A percentile compares a stretch with the other conserved stretches of the same genome.
phyloP scores from a whole-genome alignment of 2,329 filamentous ascomycete genomes.

The Beauveria caledonica region DNA sequence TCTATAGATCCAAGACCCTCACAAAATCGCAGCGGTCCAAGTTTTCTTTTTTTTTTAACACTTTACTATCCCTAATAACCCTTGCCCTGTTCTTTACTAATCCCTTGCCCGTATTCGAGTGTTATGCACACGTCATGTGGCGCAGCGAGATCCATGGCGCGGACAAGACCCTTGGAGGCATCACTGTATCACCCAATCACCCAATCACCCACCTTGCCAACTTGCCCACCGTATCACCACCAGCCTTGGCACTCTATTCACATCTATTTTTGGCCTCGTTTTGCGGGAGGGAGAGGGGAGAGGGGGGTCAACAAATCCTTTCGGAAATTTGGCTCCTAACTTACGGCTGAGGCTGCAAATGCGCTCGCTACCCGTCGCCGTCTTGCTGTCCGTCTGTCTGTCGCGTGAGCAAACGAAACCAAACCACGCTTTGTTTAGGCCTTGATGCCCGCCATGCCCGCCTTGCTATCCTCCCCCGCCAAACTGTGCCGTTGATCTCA shows the following conservation, averaged over 20 bases:
- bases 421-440: not conserved
- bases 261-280: not conserved
- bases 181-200: not conserved
- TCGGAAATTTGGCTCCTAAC: not conserved
- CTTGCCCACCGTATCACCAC: not conserved
- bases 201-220: not conserved
- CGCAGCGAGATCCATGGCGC: not conserved
- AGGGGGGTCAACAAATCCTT: not conserved
- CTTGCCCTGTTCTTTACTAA: no score
- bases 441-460: not conserved
- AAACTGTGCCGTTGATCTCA: not conserved
- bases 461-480: not conserved
- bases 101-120: no score
- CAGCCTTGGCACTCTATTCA: not conserved
- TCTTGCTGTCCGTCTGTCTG: not conserved
- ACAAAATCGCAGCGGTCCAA: no score
- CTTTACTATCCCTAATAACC: no score
- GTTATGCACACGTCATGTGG: not conserved
- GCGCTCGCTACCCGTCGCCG: not conserved
- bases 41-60: no score
- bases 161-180: not conserved
- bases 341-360: not conserved
- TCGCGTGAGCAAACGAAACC: not conserved
- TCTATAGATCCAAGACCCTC: no score
- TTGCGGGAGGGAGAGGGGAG: not conserved